Evolutionary conservation across 2,329 filamentous ascomycete species (phyloP), one percentile per base, ranked within the genome.

Genomic region (Arthrobotrys iridis): DNA sequence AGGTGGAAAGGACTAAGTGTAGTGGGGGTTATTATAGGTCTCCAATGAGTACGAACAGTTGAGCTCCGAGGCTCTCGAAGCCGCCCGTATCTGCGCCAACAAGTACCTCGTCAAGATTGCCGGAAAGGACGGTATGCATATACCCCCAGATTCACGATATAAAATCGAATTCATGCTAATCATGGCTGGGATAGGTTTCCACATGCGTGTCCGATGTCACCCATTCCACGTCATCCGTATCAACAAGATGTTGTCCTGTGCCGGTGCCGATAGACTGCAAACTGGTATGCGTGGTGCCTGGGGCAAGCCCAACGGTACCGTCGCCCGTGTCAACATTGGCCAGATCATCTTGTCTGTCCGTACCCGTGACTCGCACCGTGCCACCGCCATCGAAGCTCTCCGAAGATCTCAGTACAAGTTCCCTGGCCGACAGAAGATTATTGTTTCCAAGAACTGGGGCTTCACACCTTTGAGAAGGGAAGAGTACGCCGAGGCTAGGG

Each of bases 191-290:
- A 28, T 15, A 83, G 84, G 85, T 83, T 91, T 91, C 88, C 89
- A 91, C 84, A 85, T 91, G 80, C 89, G 89, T 81, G 87, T 91
- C 83, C 89, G 78, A 77, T 80, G 79, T 83, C 95, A 99, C 89
- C 95, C 95, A 80, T 99, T 92, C 93, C 95, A 99, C 89, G 95
- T 99, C 87, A 91, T 99, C 89, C 95, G 95, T 87, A 99, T 99
- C 93, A 99, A 99, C 93, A 99, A 99, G 92, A 99, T 99, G 95
- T 94, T 99, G 93, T 98, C 95, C 84, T 99, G 95, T 86, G 95
- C 95, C 83, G 95, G 95, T 89, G 95, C 95, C 90, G 95, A 99
- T 98, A 93, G 95, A 91, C 89, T 99, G 86, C 95, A 99, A 87
- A 99, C 95, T 82, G 95, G 95, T 89, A 99, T 99, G 95, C 94